Base-by-base conservation (phyloP, 139 green algal genomes). In the Chlorella sp. region DNA sequence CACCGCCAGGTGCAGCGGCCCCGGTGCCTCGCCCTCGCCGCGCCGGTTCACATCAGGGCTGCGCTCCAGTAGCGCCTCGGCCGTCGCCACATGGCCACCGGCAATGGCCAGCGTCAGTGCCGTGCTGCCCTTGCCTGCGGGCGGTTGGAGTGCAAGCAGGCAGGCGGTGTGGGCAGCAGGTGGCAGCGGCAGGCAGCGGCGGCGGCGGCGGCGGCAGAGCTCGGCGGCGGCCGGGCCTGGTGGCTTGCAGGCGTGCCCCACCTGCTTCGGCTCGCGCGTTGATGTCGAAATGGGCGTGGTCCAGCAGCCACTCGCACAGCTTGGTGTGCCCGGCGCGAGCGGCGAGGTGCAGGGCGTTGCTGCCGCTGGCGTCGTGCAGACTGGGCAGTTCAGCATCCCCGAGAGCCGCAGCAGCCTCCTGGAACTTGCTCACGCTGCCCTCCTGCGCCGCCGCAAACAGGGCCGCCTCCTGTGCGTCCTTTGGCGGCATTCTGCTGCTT, bases 1-100 rank as follows among this genome's bases (percentile, higher is more conserved):
- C 26, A 85, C 85, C 4, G 85, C 88, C 7, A 72, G 71, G 85
- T 89, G 82, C 17, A 91, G 74, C 32, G 88, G 76, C 17, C 60
- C 63, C 1, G 63, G 34, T 16, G 78, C 39, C 9, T 20, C 78
- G 9, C 39, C 44, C 5, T 23, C 41, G n/a, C 62, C 65, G 25
- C 18, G 63, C 12, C 39, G 63, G 63, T 74, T 75, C 34, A 63
- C 63, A 16, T 83, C 78, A 1, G 78, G 17, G 1, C 41, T n/a
- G 15, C 32, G 36, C 15, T 41, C 38, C 6, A 83, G 78, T 63
- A 83, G 63, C 28, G 30, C 23, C 39, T 83, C 38, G n/a, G 41
- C 78, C 0, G 63, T 74, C 7, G 6, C 78, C 39, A 30, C 65
- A 41, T 83, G 63, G 25, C n/a, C n/a, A 18, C 30, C 21, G 16